These are phyloP conservation scores for Astraeus odoratus DNA, from an alignment of 768 basidiomycete genomes.

Conservation along the genomic window DNA sequence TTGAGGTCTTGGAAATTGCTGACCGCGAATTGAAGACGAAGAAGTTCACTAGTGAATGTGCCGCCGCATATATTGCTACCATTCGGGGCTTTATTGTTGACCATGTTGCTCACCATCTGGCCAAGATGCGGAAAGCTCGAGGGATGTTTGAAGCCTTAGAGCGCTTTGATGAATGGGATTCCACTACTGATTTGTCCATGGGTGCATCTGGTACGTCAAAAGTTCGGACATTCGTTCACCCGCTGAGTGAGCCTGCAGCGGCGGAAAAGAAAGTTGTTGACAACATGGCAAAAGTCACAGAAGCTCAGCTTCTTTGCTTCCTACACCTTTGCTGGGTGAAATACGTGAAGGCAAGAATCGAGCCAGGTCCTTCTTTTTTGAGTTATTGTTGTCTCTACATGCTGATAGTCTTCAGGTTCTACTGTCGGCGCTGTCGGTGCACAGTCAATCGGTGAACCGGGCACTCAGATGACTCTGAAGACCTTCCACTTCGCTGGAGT, in stretches of 20 bases:
- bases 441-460: constrained; percentile 98
- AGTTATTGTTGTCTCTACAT: not conserved
- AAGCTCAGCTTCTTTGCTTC: constrained; percentile 71
- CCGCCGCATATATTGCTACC: constrained; percentile 59
- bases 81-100: constrained; percentile 66
- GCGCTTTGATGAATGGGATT: constrained; percentile 69
- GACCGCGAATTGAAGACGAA: constrained; percentile 51
- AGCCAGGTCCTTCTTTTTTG: constrained; percentile 58
- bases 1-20: constrained; percentile 72
- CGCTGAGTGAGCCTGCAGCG: constrained; percentile 29
- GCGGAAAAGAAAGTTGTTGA: constrained; percentile 73
- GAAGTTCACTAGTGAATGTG: constrained; percentile 65
- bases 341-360: constrained; percentile 93
- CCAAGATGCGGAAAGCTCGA: constrained; percentile 56
- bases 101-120: constrained; percentile 60
- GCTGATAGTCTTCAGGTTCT: constrained; percentile 49
- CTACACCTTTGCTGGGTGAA: constrained; percentile 84
- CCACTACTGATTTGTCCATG: constrained; percentile 66
- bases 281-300: constrained; percentile 86
- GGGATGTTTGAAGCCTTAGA: constrained; percentile 84
- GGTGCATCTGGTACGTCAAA: constrained; percentile 57
- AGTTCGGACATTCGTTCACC: not conserved
- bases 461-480: constrained; percentile 99
- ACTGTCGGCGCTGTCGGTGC: constrained; percentile 98
- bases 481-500: constrained; percentile 99